Evolutionary conservation across 139 green algal genomes (phyloP), one percentile per base, ranked within the genome.

Genomic region (Zygnema cylindricum): DNA sequence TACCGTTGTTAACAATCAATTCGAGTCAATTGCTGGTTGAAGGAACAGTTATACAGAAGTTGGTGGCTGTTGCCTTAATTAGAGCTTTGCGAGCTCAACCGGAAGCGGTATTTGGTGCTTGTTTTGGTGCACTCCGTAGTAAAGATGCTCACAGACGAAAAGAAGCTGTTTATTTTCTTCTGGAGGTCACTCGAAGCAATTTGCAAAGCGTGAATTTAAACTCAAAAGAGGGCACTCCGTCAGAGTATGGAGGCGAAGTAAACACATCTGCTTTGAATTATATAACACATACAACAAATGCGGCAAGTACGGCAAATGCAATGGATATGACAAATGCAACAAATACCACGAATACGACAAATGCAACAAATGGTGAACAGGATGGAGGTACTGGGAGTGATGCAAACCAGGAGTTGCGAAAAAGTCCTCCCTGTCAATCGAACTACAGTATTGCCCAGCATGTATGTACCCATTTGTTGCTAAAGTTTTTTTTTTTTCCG

Each of bases 111-210:
- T 25, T 85, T 23, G 77, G 43, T 3, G 77, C 77, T 39, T 85
- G 43, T 41, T 40, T 85, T 40, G 77, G 82, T 38, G 43, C 49
- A 25, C 43, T 77, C 11, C 42, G 77, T 54, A 41, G 39, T 54
- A 85, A 38, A 11, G 77, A 85, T 3, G 11, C 16, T 43, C 42
- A 41, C 7, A 43, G 36, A 54, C 42, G 77, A 38, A 43, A 54
- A 43, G 49, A 85, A 39, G 77, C 54, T 41, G 11, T 85, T 23
- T 16, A 85, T 54, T 85, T 85, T 54, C 49, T 85, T 3, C 11
- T 75, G 49, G 33, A 85, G 77, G 11, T 41, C 16, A 85, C 77
- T 43, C 71, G 49, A 63, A 16, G 49, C 49, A 7, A 63, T 63
- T 16, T 16, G 49, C 49, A 63, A 63, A 63, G 16, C 7, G 7